A percentile compares a stretch with the other conserved stretches of the same genome.
Conservation (phyloP, 2,329 filamentous ascomycete genomes). For the Colletotrichum magnum region DNA sequence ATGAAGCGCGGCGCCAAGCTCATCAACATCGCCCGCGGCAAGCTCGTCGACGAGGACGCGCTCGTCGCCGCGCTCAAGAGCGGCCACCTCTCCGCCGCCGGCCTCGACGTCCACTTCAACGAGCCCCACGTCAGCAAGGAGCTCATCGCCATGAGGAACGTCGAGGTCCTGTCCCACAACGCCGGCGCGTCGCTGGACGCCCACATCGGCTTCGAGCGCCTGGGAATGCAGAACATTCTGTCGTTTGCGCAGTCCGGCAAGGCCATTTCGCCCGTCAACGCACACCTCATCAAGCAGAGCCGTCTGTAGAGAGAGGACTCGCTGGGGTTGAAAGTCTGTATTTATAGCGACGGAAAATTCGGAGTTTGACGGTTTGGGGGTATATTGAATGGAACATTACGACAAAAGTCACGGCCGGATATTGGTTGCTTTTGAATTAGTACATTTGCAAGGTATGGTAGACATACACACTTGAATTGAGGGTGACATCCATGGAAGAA, state of each 20-base stretch:
- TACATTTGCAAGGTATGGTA: no score
- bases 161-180: constrained; percentile 37
- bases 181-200: constrained; percentile 36
- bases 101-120: constrained; percentile 80
- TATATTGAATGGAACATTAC: background rate
- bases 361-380: constrained; percentile 12
- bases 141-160: constrained; percentile 35
- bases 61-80: constrained; percentile 75
- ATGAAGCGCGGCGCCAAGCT: constrained; percentile 79
- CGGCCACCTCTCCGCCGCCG: constrained; percentile 74
- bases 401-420: background rate
- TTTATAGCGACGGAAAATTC: constrained; percentile 6
- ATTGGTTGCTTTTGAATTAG: no score
- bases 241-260: constrained; percentile 29
- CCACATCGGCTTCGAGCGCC: constrained; percentile 35
- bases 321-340: constrained; percentile 1
- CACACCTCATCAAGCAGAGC: constrained; percentile 36
- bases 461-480: no score
- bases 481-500: no score
- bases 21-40: constrained; percentile 80
- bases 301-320: constrained; percentile 8
- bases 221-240: constrained; percentile 37
- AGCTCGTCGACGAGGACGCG: constrained; percentile 80
- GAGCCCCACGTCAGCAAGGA: constrained; percentile 63
- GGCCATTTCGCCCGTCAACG: constrained; percentile 33